phyloP scores from a whole-genome alignment of 371 early-diverging fungal genomes.

The Mortierella sp. region DNA sequence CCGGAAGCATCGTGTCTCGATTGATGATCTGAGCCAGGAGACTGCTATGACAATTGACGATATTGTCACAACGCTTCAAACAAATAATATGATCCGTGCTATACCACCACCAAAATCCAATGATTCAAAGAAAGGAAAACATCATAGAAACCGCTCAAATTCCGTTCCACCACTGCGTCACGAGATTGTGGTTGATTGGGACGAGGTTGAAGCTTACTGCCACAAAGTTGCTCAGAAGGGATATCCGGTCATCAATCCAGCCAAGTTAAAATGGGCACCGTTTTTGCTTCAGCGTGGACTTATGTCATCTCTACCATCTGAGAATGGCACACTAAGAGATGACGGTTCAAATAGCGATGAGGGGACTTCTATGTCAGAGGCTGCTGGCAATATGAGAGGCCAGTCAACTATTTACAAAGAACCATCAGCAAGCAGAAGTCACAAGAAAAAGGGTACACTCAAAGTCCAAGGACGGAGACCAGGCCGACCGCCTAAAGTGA shows the following conservation, averaged over 20 bases:
- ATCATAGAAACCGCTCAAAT: slow-evolving; percentile 29
- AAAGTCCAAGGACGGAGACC: slow-evolving; percentile 12
- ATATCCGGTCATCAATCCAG: slow-evolving; percentile 63
- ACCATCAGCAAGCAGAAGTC: background rate
- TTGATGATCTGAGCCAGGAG: slow-evolving; percentile 69
- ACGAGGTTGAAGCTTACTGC: slow-evolving; percentile 59
- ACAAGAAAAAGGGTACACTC: slow-evolving; percentile 5
- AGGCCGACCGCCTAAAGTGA: slow-evolving; percentile 29
- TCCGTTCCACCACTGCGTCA: slow-evolving; percentile 48
- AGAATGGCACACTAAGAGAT: slow-evolving; percentile 12
- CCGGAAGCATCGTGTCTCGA: slow-evolving; percentile 56
- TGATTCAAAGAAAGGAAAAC: slow-evolving; percentile 35
- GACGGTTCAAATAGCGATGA: slow-evolving; percentile 15
- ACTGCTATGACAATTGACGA: slow-evolving; percentile 83
- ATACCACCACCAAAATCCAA: slow-evolving; percentile 35
- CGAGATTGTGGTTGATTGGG: slow-evolving; percentile 56
- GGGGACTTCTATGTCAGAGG: background rate
- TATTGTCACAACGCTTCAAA: slow-evolving; percentile 77
- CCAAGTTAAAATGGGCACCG: slow-evolving; percentile 75
- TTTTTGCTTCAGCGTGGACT: slow-evolving; percentile 64
- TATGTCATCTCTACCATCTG: slow-evolving; percentile 24
- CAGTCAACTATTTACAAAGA: background rate
- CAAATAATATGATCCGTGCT: slow-evolving; percentile 64
- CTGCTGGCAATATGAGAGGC: background rate
- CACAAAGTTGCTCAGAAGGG: slow-evolving; percentile 60